Conservation (phyloP, 176 grass and related monocot species). For the sorghum (Sorghum bicolor) region DNA sequence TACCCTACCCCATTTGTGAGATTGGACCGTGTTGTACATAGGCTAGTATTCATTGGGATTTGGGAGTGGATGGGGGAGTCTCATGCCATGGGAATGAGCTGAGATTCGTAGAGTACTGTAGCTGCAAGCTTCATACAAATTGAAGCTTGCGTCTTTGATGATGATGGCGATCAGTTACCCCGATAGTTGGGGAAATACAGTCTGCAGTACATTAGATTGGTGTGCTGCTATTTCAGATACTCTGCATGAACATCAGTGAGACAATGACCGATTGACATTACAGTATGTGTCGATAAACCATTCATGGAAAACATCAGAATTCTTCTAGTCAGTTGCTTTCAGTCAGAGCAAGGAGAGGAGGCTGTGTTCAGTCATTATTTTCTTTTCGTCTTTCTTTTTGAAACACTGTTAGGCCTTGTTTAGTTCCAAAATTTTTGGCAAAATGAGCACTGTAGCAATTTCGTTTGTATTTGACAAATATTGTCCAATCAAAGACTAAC, state of each 20-base stretch:
- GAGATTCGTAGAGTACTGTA: background rate
- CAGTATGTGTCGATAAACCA: background rate
- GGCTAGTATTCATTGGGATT: background rate
- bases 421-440: too few species aligned
- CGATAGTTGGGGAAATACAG: background rate
- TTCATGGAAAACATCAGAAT: background rate
- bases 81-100: background rate
- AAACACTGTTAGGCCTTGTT: too few species aligned
- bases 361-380: background rate
- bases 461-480: too few species aligned
- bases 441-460: too few species aligned
- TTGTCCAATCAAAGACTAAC: too few species aligned
- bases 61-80: background rate
- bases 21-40: constrained; percentile 27
- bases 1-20: background rate
- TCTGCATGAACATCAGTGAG: background rate
- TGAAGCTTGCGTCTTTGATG: background rate
- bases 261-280: background rate
- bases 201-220: background rate
- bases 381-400: too few species aligned
- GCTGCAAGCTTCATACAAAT: background rate
- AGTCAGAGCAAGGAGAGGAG: background rate
- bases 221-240: background rate
- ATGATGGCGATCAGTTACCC: background rate
- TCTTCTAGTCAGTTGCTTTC: background rate